Evolutionary conservation across 2,329 filamentous ascomycete species (phyloP), one percentile per base, ranked within the genome.

Genomic region (Aspergillus quadrilineatus): DNA sequence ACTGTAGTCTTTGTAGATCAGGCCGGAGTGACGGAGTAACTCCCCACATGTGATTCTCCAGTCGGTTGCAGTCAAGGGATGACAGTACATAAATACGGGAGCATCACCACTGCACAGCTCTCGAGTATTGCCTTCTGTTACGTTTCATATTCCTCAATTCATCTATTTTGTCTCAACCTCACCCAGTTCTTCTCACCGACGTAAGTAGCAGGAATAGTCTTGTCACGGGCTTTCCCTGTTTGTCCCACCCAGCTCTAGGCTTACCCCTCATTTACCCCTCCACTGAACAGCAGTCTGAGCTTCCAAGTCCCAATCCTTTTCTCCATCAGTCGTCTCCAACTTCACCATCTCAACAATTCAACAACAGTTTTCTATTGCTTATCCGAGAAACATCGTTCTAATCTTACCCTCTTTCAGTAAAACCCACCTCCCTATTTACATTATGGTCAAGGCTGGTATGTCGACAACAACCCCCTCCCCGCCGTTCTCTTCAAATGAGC

Each of bases 401-500:
- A 56, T 37, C 15, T 14, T 32, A 26, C 48, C 26, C 8, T 26
- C 12, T 26, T 37, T 45, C 45, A 45, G 45, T 56, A n/a, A 36
- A 34, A 32, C 10, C 37, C 51, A 56, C 57, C 32, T 57, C 52
- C 37, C 22, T 56, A 60, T 50, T 26, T 53, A 37, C 71, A 79
- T 64, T 56, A 80, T 80, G 78, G 77, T 80, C 58, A 80, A 80
- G 70, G 78, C 78, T 68, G 72, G 72, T 74, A 53, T 51, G 70
- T 60, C 44, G 9, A 28, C 39, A 50, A 15, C n/a, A 50, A 29
- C 26, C 14, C 29, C n/a, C 10, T n/a, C 8, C 37, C 32, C 5
- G 12, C 10, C 34, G 14, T 12, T 22, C 22, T 10, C 26, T 41
- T 8, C 12, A 29, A 34, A 17, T 42, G 22, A 43, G 50, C 15